These are phyloP conservation scores for Aspergillus texensis DNA, from an alignment of 2,329 filamentous ascomycete species.

Conservation along the genomic window DNA sequence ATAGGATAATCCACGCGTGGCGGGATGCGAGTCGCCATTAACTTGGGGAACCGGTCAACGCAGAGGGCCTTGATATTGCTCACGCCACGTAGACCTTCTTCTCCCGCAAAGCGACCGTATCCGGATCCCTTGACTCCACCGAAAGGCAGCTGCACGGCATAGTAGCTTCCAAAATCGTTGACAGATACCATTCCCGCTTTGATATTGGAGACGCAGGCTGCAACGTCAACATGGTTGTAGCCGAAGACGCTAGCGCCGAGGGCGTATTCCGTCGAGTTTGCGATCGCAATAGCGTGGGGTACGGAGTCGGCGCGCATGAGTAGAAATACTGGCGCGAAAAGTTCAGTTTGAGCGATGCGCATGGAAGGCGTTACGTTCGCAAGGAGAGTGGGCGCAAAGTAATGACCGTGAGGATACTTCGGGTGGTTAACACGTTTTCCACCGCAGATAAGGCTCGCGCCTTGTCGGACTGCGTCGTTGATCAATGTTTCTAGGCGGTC, in stretches of 20 bases:
- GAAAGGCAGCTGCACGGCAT: conserved; percentile 92
- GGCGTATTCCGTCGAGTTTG: conserved; percentile 82
- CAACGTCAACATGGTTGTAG: conserved; percentile 63
- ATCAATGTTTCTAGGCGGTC: conserved; percentile 75
- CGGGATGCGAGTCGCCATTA: conserved; percentile 75
- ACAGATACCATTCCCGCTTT: conserved; percentile 88
- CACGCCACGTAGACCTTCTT: conserved; percentile 80
- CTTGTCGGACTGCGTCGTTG: conserved; percentile 72
- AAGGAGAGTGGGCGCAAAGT: conserved; percentile 88
- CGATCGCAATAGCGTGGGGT: conserved; percentile 70
- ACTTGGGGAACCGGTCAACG: conserved; percentile 65
- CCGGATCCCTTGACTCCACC: conserved; percentile 87
- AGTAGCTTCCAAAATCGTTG: conserved; percentile 93
- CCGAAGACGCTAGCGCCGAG: conserved; percentile 91
- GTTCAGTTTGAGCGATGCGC: conserved; percentile 85
- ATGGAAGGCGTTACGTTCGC: conserved; percentile 85
- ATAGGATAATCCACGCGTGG: conserved; percentile 81
- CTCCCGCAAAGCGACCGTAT: conserved; percentile 89
- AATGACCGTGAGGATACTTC: conserved; percentile 75
- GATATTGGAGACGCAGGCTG: conserved; percentile 67
- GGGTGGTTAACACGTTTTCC: conserved; percentile 74
- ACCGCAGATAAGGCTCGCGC: conserved; percentile 79
- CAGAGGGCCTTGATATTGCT: conserved; percentile 90
- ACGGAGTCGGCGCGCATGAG: conserved; percentile 74
- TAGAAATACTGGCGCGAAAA: conserved; percentile 89